Evolutionary conservation across 2,329 filamentous ascomycete species (phyloP).

Genomic region (Ceratocystis ficicola): DNA sequence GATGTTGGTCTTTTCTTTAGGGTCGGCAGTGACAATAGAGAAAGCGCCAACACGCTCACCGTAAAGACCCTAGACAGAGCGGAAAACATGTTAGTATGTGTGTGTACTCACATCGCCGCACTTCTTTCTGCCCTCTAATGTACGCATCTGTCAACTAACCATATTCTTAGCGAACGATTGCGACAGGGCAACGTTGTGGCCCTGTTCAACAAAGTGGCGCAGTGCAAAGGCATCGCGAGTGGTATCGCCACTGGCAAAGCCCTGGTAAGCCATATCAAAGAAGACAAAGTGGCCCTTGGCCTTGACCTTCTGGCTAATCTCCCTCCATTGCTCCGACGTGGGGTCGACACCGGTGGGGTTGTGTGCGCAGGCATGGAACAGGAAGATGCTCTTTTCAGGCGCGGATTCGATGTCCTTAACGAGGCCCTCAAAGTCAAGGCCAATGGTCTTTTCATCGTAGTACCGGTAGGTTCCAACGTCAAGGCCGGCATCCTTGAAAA

Average conservation of each 20-base stretch:
- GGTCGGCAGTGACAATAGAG: conserved; percentile 73
- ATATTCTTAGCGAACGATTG: conserved; percentile 99
- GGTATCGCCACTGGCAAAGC: conserved; percentile 86
- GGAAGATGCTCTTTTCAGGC: conserved; percentile 73
- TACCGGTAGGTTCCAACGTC: conserved; percentile 93
- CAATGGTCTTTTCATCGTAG: conserved; percentile 98
- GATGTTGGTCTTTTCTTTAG: conserved; percentile 87
- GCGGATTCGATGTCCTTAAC: conserved; percentile 80
- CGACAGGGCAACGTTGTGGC: conserved; percentile 74
- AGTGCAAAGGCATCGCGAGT: conserved; percentile 89
- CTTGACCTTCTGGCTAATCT: conserved; percentile 81
- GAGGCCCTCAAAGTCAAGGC: conserved; percentile 92
- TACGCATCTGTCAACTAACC: conserved; percentile 38
- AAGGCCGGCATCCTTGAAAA: conserved; percentile 87
- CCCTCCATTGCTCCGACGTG: conserved; percentile 78
- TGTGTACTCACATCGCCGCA: neutral
- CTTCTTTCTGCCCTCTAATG: neutral
- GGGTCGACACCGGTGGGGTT: conserved; percentile 97
- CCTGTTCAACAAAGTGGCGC: conserved; percentile 83
- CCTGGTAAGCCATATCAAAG: conserved; percentile 99
- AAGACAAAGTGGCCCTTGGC: conserved; percentile 80
- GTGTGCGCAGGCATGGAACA: conserved; percentile 95
- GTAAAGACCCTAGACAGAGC: conserved; percentile 64
- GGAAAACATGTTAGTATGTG: neutral
- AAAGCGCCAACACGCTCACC: conserved; percentile 97